Evolutionary conservation across 345 rosid genomes (phyloP).

Genomic region (Ceriops tagal): DNA sequence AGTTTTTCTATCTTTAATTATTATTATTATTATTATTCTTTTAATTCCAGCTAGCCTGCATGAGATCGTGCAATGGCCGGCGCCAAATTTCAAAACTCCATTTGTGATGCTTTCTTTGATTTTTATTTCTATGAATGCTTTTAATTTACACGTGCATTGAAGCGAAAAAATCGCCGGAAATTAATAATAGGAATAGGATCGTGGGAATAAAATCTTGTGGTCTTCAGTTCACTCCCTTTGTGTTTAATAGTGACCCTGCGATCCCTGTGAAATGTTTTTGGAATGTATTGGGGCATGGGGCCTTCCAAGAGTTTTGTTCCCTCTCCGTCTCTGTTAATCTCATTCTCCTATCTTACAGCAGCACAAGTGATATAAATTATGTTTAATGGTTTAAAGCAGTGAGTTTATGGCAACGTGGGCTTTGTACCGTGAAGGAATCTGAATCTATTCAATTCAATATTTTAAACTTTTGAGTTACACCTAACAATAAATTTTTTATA

Average conservation of each 20-base stretch:
- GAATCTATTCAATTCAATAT: too few species aligned
- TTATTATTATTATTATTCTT: background rate
- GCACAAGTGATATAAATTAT: background rate
- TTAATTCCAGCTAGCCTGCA: conserved; percentile 4
- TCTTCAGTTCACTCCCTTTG: background rate
- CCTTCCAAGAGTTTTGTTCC: background rate
- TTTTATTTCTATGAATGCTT: background rate
- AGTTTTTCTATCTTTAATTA: background rate
- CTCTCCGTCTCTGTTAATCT: background rate
- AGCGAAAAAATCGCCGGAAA: conserved; percentile 19
- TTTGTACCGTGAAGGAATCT: background rate
- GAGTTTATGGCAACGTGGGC: background rate
- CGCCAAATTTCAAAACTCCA: background rate
- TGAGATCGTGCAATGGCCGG: conserved; percentile 37
- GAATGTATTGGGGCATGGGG: background rate
- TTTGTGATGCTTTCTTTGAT: conserved; percentile 10
- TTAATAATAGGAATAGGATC: conserved; percentile 6
- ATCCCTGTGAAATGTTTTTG: too few species aligned
- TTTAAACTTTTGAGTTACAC: too few species aligned
- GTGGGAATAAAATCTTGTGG: background rate
- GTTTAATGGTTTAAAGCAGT: background rate
- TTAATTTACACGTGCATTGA: background rate
- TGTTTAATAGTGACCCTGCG: too few species aligned
- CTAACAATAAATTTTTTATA: too few species aligned
- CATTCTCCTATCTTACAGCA: conserved; percentile 9